phyloP scores from a whole-genome alignment of 2,329 filamentous ascomycete species.

The Alternaria angustiovoidea region DNA sequence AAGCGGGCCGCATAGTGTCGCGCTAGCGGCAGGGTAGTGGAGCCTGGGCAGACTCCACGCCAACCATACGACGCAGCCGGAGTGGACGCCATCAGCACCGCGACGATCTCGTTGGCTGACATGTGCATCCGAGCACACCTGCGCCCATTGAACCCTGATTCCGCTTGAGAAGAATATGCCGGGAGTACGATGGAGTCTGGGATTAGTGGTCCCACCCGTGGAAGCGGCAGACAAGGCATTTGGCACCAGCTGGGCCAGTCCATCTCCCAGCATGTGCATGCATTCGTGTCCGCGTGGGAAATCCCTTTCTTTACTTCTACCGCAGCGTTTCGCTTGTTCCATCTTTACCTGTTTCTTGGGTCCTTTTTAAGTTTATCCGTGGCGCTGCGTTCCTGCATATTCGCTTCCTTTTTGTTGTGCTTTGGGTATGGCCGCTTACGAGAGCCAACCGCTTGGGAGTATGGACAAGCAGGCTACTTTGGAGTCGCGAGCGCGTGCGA shows the following conservation, averaged over 20 bases:
- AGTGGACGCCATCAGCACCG: neutral
- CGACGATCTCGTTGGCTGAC: constrained; percentile 8
- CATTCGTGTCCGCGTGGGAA: neutral
- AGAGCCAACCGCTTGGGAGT: constrained; percentile 20
- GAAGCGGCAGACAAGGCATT: constrained; percentile 6
- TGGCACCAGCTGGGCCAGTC: constrained; percentile 4
- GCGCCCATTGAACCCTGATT: neutral
- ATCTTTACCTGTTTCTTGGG: constrained; percentile 1
- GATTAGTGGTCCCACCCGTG: constrained; percentile 4
- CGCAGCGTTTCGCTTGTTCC: constrained; percentile 6
- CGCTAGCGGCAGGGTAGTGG: constrained; percentile 1
- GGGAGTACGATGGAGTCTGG: neutral
- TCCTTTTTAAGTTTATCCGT: constrained; percentile 13
- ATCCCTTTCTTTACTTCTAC: constrained; percentile 10
- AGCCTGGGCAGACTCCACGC: neutral
- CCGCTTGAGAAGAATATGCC: neutral
- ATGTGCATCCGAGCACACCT: neutral
- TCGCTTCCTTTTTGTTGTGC: constrained; percentile 4
- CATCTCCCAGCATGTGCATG: constrained; percentile 6
- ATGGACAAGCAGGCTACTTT: constrained; percentile 18
- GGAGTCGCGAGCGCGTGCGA: constrained; percentile 11
- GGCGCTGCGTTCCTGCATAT: constrained; percentile 22
- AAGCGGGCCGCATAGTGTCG: constrained; percentile 11
- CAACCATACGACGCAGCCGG: constrained; percentile 1
- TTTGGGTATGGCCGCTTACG: constrained; percentile 27